Evolutionary conservation across 805 yeast genomes (phyloP).

Genomic region (Wickerhamiella lipophila): DNA sequence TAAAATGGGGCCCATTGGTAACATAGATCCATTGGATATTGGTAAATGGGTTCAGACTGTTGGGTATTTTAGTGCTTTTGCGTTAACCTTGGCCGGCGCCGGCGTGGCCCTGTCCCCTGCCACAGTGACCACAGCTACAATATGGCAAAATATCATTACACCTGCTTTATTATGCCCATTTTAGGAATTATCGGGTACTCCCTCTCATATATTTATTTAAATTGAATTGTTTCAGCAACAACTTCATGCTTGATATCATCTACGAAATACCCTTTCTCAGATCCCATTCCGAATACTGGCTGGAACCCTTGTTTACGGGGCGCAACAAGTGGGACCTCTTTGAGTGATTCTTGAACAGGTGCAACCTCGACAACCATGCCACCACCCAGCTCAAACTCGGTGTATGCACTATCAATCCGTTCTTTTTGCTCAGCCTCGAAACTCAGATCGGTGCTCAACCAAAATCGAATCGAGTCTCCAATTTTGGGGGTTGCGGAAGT

Average conservation of each 20-base stretch:
- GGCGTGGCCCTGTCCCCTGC: conserved; percentile 6
- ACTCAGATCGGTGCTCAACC: conserved; percentile 15
- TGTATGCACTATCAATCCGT: conserved; percentile 12
- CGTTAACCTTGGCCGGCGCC: conserved; percentile 7
- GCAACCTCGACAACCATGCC: conserved; percentile 22
- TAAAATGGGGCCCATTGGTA: conserved; percentile 17
- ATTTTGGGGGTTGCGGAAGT: conserved; percentile 37
- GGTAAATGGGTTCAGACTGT: conserved; percentile 10
- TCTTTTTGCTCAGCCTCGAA: conserved; percentile 14
- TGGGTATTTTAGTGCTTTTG: conserved; percentile 1
- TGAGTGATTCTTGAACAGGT: conserved; percentile 21
- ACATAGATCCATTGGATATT: conserved; percentile 21
- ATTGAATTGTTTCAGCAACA: conserved; percentile 20
- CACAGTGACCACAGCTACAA: not conserved
- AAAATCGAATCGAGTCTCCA: conserved; percentile 40
- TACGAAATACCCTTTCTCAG: conserved; percentile 26
- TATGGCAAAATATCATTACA: not conserved
- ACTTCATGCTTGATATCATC: conserved; percentile 24
- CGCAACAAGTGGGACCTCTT: conserved; percentile 16
- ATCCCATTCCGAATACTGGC: conserved; percentile 25
- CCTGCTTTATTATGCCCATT: not conserved
- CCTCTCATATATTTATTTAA: not conserved
- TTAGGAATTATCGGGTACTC: not conserved
- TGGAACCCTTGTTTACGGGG: conserved; percentile 17
- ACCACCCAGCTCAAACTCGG: conserved; percentile 1